Base-by-base conservation (phyloP, 1,284 basidiomycete species). In the Rhodotorula mucilaginosa region DNA sequence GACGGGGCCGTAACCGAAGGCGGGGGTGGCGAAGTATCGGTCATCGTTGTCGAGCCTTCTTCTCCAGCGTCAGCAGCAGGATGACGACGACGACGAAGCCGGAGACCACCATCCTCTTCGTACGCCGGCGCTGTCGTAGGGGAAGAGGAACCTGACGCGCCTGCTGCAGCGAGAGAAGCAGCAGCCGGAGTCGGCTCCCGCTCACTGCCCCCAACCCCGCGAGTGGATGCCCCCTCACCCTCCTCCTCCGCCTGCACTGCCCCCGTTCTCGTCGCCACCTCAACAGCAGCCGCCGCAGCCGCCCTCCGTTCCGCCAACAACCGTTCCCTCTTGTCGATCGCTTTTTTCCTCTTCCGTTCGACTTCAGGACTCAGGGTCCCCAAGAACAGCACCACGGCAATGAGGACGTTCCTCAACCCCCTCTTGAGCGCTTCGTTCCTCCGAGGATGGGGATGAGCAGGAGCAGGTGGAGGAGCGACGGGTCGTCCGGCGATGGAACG, bases 301-400 rank as follows among this genome's bases (percentile, higher is more conserved):
- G 59, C 49, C 47, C 70, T 63, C 54, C 64, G 65, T 61, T 76
- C 75, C n/a, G 68, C 70, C n/a, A 80, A 64, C 31, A 78, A 62
- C 64, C 77, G 68, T 12, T 77, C 75, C 44, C 79, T 56, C 71
- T 79, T 79, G 65, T 79, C 76, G 44, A 80, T 61, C 23, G 79
- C 79, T 59, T 74, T 74, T 57, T 74, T 76, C 39, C 79, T 44
- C 64, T 79, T 76, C 46, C 77, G 67, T 65, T 80, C 79, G 19
- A 80, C 74, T 58, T 79, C 79, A 0, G 79, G 79, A 34, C 74
- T 68, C 16, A 80, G 67, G 5, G 79, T 80, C 29, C 75, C 79
- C 12, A 79, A 39, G 65, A 80, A 80, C 26, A 80, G 68, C 12
- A 80, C 74, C 23, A 73, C 5, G 29, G 69, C 72, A 5, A 68